Percentiles rank a stretch among this genome's conserved stretches.
phyloP scores from a whole-genome alignment of 1,284 basidiomycete species.

The Ganoderma meredithae region DNA sequence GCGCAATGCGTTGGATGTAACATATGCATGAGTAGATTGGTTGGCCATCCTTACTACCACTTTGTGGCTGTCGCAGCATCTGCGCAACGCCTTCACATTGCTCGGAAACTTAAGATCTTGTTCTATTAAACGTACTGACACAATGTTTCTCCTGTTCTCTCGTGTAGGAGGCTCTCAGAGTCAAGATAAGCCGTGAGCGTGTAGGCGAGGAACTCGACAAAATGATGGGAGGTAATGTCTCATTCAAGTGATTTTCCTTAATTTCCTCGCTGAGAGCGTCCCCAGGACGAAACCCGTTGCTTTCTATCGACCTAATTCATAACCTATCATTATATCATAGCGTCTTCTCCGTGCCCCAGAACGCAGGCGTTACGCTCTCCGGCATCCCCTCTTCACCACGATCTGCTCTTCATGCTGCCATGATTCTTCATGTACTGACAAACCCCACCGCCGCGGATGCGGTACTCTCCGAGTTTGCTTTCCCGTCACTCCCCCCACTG shows the following conservation, averaged over 20 bases:
- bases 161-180: constrained; percentile 69
- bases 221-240: constrained; percentile 79
- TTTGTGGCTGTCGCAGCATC: too few species aligned
- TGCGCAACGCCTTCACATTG: background rate
- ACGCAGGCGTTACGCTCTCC: constrained; percentile 56
- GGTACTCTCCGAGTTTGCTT: constrained; percentile 22
- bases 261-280: background rate
- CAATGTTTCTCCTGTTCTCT: background rate
- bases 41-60: too few species aligned
- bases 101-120: background rate
- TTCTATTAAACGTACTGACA: background rate
- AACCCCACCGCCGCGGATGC: constrained; percentile 33
- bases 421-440: constrained; percentile 64
- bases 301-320: constrained; percentile 78
- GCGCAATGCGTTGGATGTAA: background rate
- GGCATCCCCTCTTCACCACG: constrained; percentile 44
- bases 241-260: constrained; percentile 14
- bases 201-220: constrained; percentile 90
- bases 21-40: too few species aligned
- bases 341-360: constrained; percentile 69
- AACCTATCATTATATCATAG: constrained; percentile 72
- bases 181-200: constrained; percentile 90
- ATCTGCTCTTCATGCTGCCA: constrained; percentile 61
- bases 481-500: constrained; percentile 45
- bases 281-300: constrained; percentile 75